Conservation (phyloP, 345 rosid genomes). For the Odontarrhena argentea region DNA sequence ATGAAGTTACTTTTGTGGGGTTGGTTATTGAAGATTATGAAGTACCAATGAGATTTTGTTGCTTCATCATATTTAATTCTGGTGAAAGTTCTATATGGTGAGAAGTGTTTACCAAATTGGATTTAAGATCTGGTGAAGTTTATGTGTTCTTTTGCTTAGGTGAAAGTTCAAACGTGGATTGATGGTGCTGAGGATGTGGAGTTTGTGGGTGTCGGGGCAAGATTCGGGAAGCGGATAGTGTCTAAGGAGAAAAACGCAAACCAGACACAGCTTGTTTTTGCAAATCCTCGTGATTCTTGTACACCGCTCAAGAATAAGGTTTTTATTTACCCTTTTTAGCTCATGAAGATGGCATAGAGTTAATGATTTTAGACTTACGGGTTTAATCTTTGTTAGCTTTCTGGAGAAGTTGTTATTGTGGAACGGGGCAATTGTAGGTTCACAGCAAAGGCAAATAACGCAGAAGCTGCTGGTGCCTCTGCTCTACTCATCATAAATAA, state of each 20-base stretch:
- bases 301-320: slow-evolving; percentile 71
- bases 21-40: slow-evolving; percentile 12
- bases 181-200: slow-evolving; percentile 73
- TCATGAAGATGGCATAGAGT: slow-evolving; percentile 1
- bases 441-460: slow-evolving; percentile 84
- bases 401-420: slow-evolving; percentile 82
- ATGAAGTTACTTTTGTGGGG: neutral
- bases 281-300: slow-evolving; percentile 92
- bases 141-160: slow-evolving; percentile 47
- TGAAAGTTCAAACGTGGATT: slow-evolving; percentile 97
- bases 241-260: slow-evolving; percentile 96
- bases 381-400: slow-evolving; percentile 55
- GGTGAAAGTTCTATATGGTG: neutral
- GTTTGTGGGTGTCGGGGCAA: slow-evolving; percentile 96
- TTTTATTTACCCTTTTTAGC: slow-evolving; percentile 8
- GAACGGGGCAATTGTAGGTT: slow-evolving; percentile 89
- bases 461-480: slow-evolving; percentile 89
- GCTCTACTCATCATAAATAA: slow-evolving; percentile 90
- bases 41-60: slow-evolving; percentile 8
- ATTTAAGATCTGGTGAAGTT: slow-evolving; percentile 22
- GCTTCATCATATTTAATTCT: neutral
- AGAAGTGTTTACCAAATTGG: neutral
- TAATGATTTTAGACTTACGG: neutral
- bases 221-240: slow-evolving; percentile 82
- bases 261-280: slow-evolving; percentile 64